phyloP scores from a whole-genome alignment of 2,329 filamentous ascomycete genomes.

The Cylindrodendrum hubeiense region DNA sequence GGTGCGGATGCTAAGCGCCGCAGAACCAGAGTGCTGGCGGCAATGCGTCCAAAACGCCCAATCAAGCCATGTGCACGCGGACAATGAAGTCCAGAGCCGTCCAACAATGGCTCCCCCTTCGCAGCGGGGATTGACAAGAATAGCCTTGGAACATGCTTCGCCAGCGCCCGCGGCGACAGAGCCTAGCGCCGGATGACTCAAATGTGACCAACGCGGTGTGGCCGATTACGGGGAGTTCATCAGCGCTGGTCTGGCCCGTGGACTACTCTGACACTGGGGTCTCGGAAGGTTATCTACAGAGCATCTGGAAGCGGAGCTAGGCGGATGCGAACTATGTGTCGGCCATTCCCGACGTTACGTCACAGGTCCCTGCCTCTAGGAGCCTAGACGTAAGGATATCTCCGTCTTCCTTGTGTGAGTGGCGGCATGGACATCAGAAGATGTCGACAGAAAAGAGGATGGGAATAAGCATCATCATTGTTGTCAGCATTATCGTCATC shows the following conservation, averaged over 20 bases:
- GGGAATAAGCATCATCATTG: background rate
- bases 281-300: conserved; percentile 1
- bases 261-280: background rate
- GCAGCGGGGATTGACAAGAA: background rate
- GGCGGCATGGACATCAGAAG: background rate
- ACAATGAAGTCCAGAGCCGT: background rate
- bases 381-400: background rate
- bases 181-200: background rate
- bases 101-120: background rate
- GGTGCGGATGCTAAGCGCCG: conserved; percentile 21
- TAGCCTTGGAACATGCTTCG: conserved; percentile 10
- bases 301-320: conserved; percentile 8
- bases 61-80: conserved; percentile 1
- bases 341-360: conserved; percentile 20
- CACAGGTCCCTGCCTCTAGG: conserved; percentile 14
- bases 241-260: background rate
- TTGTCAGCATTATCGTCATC: conserved; percentile 3
- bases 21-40: conserved; percentile 3
- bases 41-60: conserved; percentile 16
- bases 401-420: background rate
- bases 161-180: conserved; percentile 9
- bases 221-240: background rate
- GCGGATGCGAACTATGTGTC: conserved; percentile 19
- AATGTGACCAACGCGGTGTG: conserved; percentile 4
- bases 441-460: background rate